Evolutionary conservation across 345 rosid species (phyloP).

Genomic region (Sonneratia alba): DNA sequence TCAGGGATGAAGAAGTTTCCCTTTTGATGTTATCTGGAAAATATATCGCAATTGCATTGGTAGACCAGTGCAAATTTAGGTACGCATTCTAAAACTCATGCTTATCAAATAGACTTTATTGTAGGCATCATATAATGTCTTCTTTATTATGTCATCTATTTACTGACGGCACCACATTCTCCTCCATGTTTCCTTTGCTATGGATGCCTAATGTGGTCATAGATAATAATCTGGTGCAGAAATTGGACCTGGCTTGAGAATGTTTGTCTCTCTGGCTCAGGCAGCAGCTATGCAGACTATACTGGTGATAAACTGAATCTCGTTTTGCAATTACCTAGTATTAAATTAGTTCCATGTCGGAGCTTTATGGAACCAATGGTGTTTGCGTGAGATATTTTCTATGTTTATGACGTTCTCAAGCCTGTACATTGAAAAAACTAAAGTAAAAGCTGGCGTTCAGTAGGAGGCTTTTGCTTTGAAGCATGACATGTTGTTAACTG

Average conservation of each 20-base stretch:
- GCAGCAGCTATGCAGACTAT: slow-evolving; percentile 34
- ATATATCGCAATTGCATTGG: slow-evolving; percentile 79
- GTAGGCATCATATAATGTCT: too few species aligned
- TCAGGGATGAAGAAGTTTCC: slow-evolving; percentile 56
- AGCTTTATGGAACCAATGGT: not conserved
- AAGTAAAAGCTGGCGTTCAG: too few species aligned
- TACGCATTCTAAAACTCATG: slow-evolving; percentile 10
- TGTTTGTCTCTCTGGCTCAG: slow-evolving; percentile 41
- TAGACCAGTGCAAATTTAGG: slow-evolving; percentile 86
- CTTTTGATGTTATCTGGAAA: slow-evolving; percentile 66
- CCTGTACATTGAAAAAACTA: too few species aligned
- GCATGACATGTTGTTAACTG: too few species aligned
- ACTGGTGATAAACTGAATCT: slow-evolving; percentile 44
- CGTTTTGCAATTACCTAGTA: not conserved
- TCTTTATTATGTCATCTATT: not conserved
- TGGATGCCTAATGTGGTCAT: not conserved
- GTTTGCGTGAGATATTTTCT: too few species aligned
- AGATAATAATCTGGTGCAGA: slow-evolving; percentile 10
- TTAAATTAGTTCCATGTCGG: not conserved
- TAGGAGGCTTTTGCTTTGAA: too few species aligned
- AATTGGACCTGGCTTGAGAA: slow-evolving; percentile 63
- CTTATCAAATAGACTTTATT: too few species aligned
- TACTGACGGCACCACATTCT: not conserved
- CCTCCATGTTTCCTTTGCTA: not conserved
- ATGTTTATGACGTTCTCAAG: too few species aligned